Evolutionary conservation across 1,284 basidiomycete genomes (phyloP).

Genomic region (Puccinia horiana): DNA sequence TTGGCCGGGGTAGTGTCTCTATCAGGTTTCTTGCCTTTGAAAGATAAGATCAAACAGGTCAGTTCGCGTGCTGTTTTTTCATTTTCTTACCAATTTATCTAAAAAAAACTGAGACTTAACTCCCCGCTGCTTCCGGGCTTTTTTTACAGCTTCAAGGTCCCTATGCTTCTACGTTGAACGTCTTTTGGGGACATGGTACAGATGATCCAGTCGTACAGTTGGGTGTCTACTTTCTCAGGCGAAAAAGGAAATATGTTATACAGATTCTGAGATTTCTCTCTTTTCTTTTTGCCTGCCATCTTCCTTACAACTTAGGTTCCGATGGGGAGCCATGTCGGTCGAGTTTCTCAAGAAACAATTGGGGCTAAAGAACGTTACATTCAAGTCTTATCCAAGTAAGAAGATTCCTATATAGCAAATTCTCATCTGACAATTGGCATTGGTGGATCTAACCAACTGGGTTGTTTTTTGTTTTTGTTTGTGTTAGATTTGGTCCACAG

Average conservation of each 20-base stretch:
- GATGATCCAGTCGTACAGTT: slow-evolving; percentile 27
- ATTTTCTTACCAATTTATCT: not conserved
- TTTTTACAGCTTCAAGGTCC: slow-evolving; percentile 18
- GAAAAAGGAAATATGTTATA: not conserved
- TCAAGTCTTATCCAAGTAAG: slow-evolving; percentile 39
- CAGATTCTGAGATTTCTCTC: not conserved
- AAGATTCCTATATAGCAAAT: not conserved
- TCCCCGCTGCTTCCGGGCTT: not conserved
- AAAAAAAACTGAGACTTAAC: not conserved
- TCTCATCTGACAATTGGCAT: not conserved
- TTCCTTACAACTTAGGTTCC: slow-evolving; percentile 10
- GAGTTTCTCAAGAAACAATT: slow-evolving; percentile 24
- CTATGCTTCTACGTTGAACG: slow-evolving; percentile 7
- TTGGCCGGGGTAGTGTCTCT: slow-evolving; percentile 30
- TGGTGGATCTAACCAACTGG: not conserved
- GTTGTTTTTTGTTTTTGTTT: not conserved
- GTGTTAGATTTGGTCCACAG: slow-evolving; percentile 25
- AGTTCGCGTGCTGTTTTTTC: not conserved
- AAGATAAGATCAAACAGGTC: slow-evolving; percentile 38
- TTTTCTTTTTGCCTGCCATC: not conserved
- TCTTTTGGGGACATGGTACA: slow-evolving; percentile 47
- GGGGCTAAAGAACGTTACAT: slow-evolving; percentile 12
- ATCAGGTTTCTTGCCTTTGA: slow-evolving; percentile 30
- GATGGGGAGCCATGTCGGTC: slow-evolving; percentile 35
- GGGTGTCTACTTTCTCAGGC: not conserved